Percentiles rank a stretch among this genome's conserved stretches.
phyloP scores from a whole-genome alignment of 306 rosid genomes.

The Ziziphus jujuba region DNA sequence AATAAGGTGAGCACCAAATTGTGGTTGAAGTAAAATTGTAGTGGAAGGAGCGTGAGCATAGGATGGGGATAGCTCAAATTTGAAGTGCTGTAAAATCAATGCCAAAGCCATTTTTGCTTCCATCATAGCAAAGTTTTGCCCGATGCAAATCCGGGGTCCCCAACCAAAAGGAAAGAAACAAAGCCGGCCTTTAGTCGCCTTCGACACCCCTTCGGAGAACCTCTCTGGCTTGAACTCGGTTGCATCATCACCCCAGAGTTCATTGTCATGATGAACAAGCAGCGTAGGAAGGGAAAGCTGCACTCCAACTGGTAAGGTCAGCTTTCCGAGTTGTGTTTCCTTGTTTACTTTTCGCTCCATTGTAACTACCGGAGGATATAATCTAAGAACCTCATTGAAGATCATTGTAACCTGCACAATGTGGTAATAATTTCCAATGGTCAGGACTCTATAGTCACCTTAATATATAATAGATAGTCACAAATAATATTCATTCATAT shows the following conservation, averaged over 20 bases:
- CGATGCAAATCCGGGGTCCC: slow-evolving; percentile 66
- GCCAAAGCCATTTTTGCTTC: slow-evolving; percentile 49
- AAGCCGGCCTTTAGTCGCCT: slow-evolving; percentile 43
- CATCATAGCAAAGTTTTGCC: slow-evolving; percentile 43
- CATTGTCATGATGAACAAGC: slow-evolving; percentile 39
- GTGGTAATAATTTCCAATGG: no score
- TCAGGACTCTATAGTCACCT: no score
- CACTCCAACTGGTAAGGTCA: slow-evolving; percentile 45
- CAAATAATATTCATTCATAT: no score
- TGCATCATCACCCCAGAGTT: slow-evolving; percentile 63
- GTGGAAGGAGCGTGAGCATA: slow-evolving; percentile 32
- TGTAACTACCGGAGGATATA: slow-evolving; percentile 36
- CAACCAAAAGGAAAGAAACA: slow-evolving; percentile 57
- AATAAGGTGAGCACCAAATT: slow-evolving; percentile 32
- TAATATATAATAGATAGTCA: no score
- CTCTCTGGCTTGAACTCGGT: slow-evolving; percentile 60
- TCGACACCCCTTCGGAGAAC: slow-evolving; percentile 47
- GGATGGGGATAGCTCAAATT: slow-evolving; percentile 43
- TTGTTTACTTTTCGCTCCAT: slow-evolving; percentile 4
- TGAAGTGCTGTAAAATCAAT: slow-evolving; percentile 37
- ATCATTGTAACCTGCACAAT: slow-evolving; percentile 46
- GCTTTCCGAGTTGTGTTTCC: slow-evolving; percentile 36
- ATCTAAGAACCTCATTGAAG: slow-evolving; percentile 49
- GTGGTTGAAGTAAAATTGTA: slow-evolving; percentile 23
- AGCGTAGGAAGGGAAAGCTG: slow-evolving; percentile 24